Conservation (phyloP, 257 asterid species). For the Primulina tabacum region DNA sequence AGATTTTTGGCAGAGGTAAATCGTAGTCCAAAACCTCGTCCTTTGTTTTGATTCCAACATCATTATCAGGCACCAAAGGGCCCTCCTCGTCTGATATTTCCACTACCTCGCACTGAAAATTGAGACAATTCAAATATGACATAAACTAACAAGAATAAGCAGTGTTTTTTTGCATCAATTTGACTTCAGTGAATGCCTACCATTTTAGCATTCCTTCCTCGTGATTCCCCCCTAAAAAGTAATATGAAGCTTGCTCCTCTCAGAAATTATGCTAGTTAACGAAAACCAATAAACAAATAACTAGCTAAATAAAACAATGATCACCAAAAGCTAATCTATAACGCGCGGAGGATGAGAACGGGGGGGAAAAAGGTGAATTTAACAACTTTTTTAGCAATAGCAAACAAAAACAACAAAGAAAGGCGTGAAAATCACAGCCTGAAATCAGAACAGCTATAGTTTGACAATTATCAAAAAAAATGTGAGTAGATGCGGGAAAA, state of each 20-base stretch:
- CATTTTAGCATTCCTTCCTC: constrained; percentile 27
- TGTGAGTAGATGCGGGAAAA: neutral
- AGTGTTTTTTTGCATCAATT: constrained; percentile 1
- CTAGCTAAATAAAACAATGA: neutral
- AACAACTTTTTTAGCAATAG: too few relatives aligned
- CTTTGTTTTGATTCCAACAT: constrained; percentile 47
- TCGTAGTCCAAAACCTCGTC: constrained; percentile 45
- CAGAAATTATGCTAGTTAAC: constrained; percentile 23
- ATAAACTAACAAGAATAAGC: neutral
- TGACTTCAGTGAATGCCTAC: constrained; percentile 23
- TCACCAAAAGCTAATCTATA: too few relatives aligned
- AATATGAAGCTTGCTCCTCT: constrained; percentile 10
- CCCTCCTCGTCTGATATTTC: constrained; percentile 57
- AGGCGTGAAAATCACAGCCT: neutral
- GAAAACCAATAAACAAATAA: neutral
- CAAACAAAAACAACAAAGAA: neutral
- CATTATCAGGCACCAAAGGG: constrained; percentile 32
- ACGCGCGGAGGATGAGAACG: too few relatives aligned
- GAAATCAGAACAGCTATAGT: neutral
- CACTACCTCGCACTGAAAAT: constrained; percentile 43
- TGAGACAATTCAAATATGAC: neutral
- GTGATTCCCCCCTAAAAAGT: constrained; percentile 19
- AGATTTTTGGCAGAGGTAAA: constrained; percentile 32
- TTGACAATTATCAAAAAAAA: too few relatives aligned
- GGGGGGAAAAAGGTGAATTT: neutral